These are phyloP conservation scores for Picea mariana DNA, from an alignment of 83 land plant species.

Conservation along the genomic window DNA sequence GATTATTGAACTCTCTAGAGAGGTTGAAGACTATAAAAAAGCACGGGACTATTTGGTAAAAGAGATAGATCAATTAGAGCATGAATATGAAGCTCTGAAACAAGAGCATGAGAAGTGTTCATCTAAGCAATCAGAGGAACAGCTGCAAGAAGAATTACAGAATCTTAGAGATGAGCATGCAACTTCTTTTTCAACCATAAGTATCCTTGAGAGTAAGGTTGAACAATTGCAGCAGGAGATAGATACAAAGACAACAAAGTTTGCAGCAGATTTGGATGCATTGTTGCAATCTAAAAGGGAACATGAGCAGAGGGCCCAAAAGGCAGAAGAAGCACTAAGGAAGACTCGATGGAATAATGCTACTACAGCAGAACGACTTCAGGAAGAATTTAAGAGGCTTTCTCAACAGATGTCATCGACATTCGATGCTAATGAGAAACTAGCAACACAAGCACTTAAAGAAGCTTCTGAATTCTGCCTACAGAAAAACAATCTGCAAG, in stretches of 20 bases:
- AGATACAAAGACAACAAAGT: slow-evolving; percentile 33
- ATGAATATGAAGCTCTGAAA: slow-evolving; percentile 68
- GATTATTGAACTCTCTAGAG: slow-evolving; percentile 43
- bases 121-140: slow-evolving; percentile 44
- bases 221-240: slow-evolving; percentile 40
- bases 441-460: slow-evolving; percentile 32
- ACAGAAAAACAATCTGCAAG: slow-evolving; percentile 36
- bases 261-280: slow-evolving; percentile 39
- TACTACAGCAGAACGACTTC: slow-evolving; percentile 37
- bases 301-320: slow-evolving; percentile 49
- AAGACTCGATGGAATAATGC: slow-evolving; percentile 42
- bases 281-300: slow-evolving; percentile 31
- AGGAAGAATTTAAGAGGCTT: slow-evolving; percentile 48
- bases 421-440: slow-evolving; percentile 60
- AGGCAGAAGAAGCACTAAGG: slow-evolving; percentile 52
- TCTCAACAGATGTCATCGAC: slow-evolving; percentile 41
- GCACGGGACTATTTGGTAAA: slow-evolving; percentile 63
- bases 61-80: slow-evolving; percentile 74
- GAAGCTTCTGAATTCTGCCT: slow-evolving; percentile 48
- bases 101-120: slow-evolving; percentile 70
- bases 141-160: slow-evolving; percentile 55
- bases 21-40: slow-evolving; percentile 52
- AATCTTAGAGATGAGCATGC: slow-evolving; percentile 20
- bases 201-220: slow-evolving; percentile 46
- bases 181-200: slow-evolving; percentile 28